phyloP scores from a whole-genome alignment of 768 basidiomycete species.

The Auricularia sp. region DNA sequence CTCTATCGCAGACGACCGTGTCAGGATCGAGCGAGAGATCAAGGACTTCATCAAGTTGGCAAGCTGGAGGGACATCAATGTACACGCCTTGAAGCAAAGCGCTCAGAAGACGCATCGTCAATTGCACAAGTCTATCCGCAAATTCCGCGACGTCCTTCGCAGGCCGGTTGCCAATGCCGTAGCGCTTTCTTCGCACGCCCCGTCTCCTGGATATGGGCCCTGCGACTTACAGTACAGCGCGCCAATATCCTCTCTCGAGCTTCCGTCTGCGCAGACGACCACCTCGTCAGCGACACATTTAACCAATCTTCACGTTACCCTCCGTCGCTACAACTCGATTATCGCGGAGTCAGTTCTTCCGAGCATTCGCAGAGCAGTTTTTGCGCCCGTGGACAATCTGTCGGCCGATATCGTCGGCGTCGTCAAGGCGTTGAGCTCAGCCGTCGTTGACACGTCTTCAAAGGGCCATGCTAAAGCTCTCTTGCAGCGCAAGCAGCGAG shows the following conservation, averaged over 20 bases:
- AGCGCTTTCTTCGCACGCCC: not conserved
- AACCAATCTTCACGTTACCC: slow-evolving; percentile 30
- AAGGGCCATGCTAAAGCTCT: slow-evolving; percentile 62
- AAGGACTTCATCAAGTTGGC: slow-evolving; percentile 84
- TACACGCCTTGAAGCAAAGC: slow-evolving; percentile 85
- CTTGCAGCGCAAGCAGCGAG: slow-evolving; percentile 74
- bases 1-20: slow-evolving; percentile 47
- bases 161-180: slow-evolving; percentile 18
- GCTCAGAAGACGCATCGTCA: slow-evolving; percentile 86
- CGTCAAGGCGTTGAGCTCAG: slow-evolving; percentile 36
- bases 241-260: not conserved
- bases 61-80: slow-evolving; percentile 96
- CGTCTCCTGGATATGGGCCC: not conserved
- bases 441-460: slow-evolving; percentile 21
- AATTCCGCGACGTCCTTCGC: slow-evolving; percentile 59
- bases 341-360: not conserved
- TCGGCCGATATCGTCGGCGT: slow-evolving; percentile 56
- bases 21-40: slow-evolving; percentile 66
- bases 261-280: not conserved
- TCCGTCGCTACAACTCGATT: slow-evolving; percentile 22
- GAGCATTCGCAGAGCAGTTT: not conserved
- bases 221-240: not conserved
- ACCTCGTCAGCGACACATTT: slow-evolving; percentile 24
- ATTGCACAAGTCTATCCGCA: slow-evolving; percentile 81
- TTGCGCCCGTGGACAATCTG: slow-evolving; percentile 38